Conservation (phyloP, 2,329 filamentous ascomycete genomes). For the Aspergillus glaucus region DNA sequence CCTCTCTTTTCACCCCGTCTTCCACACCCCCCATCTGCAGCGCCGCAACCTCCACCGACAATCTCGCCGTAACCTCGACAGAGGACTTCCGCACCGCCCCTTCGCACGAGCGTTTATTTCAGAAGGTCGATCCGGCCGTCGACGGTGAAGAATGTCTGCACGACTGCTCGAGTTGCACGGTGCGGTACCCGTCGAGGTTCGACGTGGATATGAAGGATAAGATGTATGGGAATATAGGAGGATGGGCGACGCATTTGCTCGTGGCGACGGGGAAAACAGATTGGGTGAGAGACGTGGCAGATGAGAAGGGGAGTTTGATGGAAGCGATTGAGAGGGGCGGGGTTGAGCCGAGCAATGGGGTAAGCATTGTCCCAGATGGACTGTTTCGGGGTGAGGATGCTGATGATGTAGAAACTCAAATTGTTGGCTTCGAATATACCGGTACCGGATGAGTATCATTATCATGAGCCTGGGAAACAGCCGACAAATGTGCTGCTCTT, state of each 20-base stretch:
- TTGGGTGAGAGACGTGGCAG: slow-evolving; percentile 29
- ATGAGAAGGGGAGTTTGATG: slow-evolving; percentile 47
- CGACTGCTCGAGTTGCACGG: slow-evolving; percentile 76
- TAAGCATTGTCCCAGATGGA: slow-evolving; percentile 23
- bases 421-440: slow-evolving; percentile 89
- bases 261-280: slow-evolving; percentile 34
- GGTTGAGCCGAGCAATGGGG: slow-evolving; percentile 60
- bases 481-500: slow-evolving; percentile 78
- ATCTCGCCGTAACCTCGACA: slow-evolving; percentile 15
- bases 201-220: slow-evolving; percentile 68
- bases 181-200: slow-evolving; percentile 70
- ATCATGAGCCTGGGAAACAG: slow-evolving; percentile 49
- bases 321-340: slow-evolving; percentile 40
- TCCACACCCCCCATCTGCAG: slow-evolving; percentile 20
- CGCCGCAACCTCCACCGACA: slow-evolving; percentile 15
- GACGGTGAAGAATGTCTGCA: slow-evolving; percentile 86
- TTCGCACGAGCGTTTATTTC: slow-evolving; percentile 57
- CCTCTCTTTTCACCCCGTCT: slow-evolving; percentile 27
- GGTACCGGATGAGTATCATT: slow-evolving; percentile 59
- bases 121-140: slow-evolving; percentile 63
- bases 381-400: not conserved
- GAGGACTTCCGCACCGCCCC: slow-evolving; percentile 45
- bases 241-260: slow-evolving; percentile 29
- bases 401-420: slow-evolving; percentile 67
- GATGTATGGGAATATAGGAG: slow-evolving; percentile 44